These are phyloP conservation scores for Pestalotiopsis sp. DNA, from an alignment of 2,329 filamentous ascomycete genomes.

Conservation along the genomic window DNA sequence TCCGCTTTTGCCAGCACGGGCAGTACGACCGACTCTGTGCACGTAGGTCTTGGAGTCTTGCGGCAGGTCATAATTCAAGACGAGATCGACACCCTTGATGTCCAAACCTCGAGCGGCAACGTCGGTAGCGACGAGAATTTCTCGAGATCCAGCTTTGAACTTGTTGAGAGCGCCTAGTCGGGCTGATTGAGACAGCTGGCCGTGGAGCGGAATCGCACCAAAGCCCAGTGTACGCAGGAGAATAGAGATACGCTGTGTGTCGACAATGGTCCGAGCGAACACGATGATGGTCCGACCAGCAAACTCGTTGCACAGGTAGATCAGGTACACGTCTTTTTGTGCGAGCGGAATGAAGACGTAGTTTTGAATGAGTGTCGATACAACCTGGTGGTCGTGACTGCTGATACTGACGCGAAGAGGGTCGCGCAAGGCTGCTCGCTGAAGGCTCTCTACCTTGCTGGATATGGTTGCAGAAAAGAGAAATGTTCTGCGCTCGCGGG, in stretches of 20 bases:
- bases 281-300: conserved; percentile 85
- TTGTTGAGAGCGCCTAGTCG: conserved; percentile 89
- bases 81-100: conserved; percentile 87
- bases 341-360: conserved; percentile 86
- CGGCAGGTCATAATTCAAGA: conserved; percentile 85
- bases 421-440: conserved; percentile 84
- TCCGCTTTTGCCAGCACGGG: conserved; percentile 82
- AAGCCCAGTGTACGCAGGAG: conserved; percentile 84
- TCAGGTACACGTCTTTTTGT: conserved; percentile 87
- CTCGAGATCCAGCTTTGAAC: conserved; percentile 77
- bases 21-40: conserved; percentile 86
- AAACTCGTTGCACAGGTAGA: conserved; percentile 84
- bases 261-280: conserved; percentile 90
- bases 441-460: conserved; percentile 89
- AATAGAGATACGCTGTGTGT: conserved; percentile 84
- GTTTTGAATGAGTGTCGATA: conserved; percentile 82
- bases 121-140: conserved; percentile 91
- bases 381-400: conserved; percentile 85
- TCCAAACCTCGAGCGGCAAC: conserved; percentile 92
- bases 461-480: conserved; percentile 95
- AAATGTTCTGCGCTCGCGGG: conserved; percentile 76
- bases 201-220: conserved; percentile 89
- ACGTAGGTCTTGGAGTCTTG: conserved; percentile 89
- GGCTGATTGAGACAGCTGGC: conserved; percentile 84
- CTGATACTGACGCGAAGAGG: conserved; percentile 83